phyloP scores from a whole-genome alignment of 345 rosid genomes.

The Eucalyptus victrix region DNA sequence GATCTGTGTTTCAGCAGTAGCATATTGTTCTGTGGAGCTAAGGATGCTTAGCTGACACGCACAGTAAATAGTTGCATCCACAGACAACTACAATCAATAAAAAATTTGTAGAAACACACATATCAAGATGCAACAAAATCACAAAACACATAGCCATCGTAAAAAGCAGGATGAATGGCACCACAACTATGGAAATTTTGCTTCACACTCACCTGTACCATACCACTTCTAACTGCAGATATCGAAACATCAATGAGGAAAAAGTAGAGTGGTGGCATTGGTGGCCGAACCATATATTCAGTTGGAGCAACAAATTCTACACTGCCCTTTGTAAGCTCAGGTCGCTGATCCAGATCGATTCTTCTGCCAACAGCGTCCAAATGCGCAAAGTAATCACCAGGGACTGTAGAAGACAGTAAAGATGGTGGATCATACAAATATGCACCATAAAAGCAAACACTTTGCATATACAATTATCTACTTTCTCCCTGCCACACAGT shows the following conservation, averaged over 20 bases:
- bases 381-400: slow-evolving; percentile 89
- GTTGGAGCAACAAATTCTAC: slow-evolving; percentile 97
- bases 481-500: background rate
- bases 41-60: background rate
- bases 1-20: background rate
- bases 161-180: background rate
- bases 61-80: background rate
- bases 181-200: background rate
- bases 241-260: slow-evolving; percentile 93
- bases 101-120: background rate
- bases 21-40: too few relatives aligned
- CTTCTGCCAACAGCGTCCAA: slow-evolving; percentile 89
- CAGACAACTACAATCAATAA: background rate
- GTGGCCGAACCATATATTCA: slow-evolving; percentile 99
- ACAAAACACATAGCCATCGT: background rate
- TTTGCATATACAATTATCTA: background rate
- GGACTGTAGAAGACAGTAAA: slow-evolving; percentile 38
- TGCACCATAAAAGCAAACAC: background rate
- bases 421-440: background rate
- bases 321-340: slow-evolving; percentile 90
- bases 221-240: slow-evolving; percentile 88
- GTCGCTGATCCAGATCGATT: slow-evolving; percentile 88
- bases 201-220: slow-evolving; percentile 74
- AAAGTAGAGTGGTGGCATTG: slow-evolving; percentile 94
- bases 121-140: background rate